Evolutionary conservation across 371 early-diverging fungal genomes (phyloP).

Genomic region (Syncephalis fuscata): DNA sequence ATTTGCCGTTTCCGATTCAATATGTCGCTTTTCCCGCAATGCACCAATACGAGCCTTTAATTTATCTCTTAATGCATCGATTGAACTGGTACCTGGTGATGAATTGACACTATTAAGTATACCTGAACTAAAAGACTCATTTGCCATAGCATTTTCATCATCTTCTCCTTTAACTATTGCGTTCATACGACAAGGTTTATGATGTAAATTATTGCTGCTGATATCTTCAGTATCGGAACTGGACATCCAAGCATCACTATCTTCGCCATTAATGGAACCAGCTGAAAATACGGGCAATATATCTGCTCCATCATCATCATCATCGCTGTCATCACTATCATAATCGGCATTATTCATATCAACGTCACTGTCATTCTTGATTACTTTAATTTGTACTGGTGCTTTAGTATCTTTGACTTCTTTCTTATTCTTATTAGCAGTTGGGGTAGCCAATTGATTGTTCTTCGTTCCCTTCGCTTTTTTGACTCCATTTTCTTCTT

Average conservation of each 20-base stretch:
- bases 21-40: background rate
- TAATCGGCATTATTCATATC: constrained; percentile 13
- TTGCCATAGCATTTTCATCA: no score
- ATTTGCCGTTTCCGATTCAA: background rate
- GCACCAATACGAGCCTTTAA: constrained; percentile 1
- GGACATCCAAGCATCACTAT: constrained; percentile 15
- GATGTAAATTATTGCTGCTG: constrained; percentile 14
- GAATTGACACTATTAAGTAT: constrained; percentile 12
- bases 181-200: constrained; percentile 13
- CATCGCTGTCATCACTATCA: constrained; percentile 14
- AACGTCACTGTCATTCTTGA: constrained; percentile 12
- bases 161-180: no score
- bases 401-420: constrained; percentile 7
- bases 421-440: constrained; percentile 1
- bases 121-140: no score
- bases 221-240: constrained; percentile 12
- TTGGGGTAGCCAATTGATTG: no score
- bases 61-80: background rate
- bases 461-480: no score
- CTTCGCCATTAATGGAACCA: constrained; percentile 2
- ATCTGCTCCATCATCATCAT: constrained; percentile 4
- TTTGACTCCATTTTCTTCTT: no score
- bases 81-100: constrained; percentile 7
- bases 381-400: constrained; percentile 8
- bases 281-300: no score